Evolutionary conservation across 78 protist genomes (phyloP).

Genomic region (Dictyostelium purpureum): DNA sequence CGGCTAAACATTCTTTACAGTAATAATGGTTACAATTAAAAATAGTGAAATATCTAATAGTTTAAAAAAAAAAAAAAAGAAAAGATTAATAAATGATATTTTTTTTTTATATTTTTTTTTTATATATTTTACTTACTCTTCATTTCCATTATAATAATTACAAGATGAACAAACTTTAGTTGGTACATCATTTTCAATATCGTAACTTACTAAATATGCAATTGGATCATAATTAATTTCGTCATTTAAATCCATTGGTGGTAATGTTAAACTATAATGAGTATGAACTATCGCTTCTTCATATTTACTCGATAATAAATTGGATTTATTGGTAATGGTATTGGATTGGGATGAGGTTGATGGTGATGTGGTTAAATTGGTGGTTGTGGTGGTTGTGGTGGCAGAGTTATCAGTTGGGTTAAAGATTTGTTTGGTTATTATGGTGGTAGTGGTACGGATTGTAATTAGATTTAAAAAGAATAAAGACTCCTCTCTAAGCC

Average conservation of each 20-base stretch:
- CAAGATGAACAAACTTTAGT: slow-evolving; percentile 5
- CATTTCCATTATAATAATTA: not conserved
- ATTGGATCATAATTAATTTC: not conserved
- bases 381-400: not conserved
- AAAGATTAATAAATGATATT: not conserved
- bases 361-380: not conserved
- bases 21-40: slow-evolving; percentile 22
- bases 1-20: slow-evolving; percentile 21
- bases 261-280: slow-evolving; percentile 2
- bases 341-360: not conserved
- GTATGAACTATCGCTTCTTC: not conserved
- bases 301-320: not conserved
- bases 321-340: not conserved
- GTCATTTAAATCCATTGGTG: not conserved
- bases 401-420: not conserved
- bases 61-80: not conserved
- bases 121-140: not conserved
- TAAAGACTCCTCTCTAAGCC: not conserved
- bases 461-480: not conserved
- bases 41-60: not conserved
- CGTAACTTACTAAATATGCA: not conserved
- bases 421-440: not conserved
- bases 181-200: not conserved
- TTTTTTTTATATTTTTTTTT: not conserved
- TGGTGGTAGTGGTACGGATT: slow-evolving; percentile 8